Base-by-base conservation (phyloP, 805 yeast species). In the Lipomyces kockii region DNA sequence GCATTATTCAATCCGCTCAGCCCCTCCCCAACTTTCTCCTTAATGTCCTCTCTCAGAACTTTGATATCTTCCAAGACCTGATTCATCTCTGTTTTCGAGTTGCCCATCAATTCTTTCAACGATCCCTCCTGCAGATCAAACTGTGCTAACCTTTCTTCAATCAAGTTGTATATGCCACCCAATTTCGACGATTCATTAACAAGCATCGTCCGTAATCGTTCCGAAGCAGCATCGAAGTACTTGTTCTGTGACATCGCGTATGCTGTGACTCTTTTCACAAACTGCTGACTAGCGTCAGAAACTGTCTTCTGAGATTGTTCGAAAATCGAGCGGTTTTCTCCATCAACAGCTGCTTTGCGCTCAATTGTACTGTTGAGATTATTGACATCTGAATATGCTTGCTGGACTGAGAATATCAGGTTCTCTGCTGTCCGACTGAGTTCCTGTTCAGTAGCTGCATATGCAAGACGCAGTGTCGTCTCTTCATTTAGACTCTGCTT, bases 261-360 rank as follows among this genome's bases (percentile, higher is more conserved):
- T 78, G 1, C 74, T 70, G 14, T 78, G 73, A 8, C 84, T 80
- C n/a, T 87, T 75, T 52, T 89, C 75, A 86, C 88, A 87, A 43
- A 77, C 73, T 6, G 85, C 79, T 62, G 87, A 77, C 72, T 84
- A 84, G 73, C 81, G 79, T 67, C 86, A 81, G 59, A 83, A 74
- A 54, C 86, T 79, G 65, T 81, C 82, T 43, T 58, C 46, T 71
- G 71, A n/a, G 66, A 56, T 22, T 71, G 49, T n/a, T 43, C 60
- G 46, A 71, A 68, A 9, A 55, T 58, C 12, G 34, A 49, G 20
- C 43, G 29, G 60, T 70, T 71, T 11, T 60, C 32, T n/a, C 35
- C 49, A 17, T 68, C 73, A 11, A 67, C 43, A 17, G 65, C 65
- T 20, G 35, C 27, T 46, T 69, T 62, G 14, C 65, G 66, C 27